phyloP scores from a whole-genome alignment of 768 basidiomycete species.

The Termitomyces sp. region DNA sequence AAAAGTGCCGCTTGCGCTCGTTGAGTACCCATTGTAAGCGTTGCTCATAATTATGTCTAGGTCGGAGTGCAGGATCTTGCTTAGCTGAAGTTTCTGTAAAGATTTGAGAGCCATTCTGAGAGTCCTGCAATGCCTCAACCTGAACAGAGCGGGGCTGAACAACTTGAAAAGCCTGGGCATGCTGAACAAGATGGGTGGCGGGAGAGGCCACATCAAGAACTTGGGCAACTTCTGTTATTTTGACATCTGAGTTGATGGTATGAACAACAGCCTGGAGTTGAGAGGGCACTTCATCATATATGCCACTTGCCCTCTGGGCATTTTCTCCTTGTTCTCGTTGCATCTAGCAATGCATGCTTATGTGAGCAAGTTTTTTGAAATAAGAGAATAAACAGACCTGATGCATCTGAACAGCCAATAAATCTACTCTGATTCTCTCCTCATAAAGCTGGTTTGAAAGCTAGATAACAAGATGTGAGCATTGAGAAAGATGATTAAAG shows the following conservation, averaged over 20 bases:
- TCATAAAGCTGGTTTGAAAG: no score
- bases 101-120: no score
- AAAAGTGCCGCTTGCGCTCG: background rate
- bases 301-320: background rate
- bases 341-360: no score
- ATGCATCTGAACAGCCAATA: no score
- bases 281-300: background rate
- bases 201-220: background rate
- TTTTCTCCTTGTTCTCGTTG: background rate
- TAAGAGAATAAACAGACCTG: no score
- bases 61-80: background rate
- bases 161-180: no score
- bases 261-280: background rate
- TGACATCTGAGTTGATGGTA: background rate
- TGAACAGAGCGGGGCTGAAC: no score
- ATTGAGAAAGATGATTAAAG: no score
- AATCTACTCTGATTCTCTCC: no score
- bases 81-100: background rate
- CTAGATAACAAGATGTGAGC: no score
- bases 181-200: background rate
- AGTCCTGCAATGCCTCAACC: no score
- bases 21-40: background rate
- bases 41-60: background rate
- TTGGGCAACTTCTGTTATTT: background rate
- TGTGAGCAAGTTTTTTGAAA: no score